A percentile compares a stretch with the other conserved stretches of the same genome.
phyloP scores from a whole-genome alignment of 371 early-diverging fungal genomes.

The Smittium culicis region DNA sequence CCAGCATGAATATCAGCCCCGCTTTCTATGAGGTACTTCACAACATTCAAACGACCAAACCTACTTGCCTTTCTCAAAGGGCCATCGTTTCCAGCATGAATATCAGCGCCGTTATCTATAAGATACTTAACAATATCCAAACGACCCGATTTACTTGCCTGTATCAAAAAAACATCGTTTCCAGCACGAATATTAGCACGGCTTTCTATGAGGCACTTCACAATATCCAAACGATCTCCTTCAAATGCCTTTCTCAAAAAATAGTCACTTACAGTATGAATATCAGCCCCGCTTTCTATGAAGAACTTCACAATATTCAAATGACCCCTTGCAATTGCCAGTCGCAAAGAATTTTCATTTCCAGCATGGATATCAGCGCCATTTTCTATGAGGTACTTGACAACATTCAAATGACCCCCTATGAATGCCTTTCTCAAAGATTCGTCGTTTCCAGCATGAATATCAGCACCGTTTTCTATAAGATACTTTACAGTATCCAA shows the following conservation, averaged over 20 bases:
- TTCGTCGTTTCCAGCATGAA: not conserved
- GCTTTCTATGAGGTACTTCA: constrained; percentile 13
- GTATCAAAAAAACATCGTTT: not conserved
- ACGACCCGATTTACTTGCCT: not conserved
- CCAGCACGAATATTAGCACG: not conserved
- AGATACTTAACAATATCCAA: constrained; percentile 1
- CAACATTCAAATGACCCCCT: constrained; percentile 10
- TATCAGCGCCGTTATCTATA: constrained; percentile 16
- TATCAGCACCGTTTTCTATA: not conserved
- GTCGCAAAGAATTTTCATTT: constrained; percentile 19
- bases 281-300: not conserved
- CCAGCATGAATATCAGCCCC: constrained; percentile 19
- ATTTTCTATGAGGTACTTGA: constrained; percentile 13
- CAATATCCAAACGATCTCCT: not conserved
- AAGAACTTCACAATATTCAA: not conserved
- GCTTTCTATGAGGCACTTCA: not conserved
- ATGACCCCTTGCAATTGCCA: constrained; percentile 19
- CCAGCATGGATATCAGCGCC: constrained; percentile 18
- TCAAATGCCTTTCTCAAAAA: not conserved
- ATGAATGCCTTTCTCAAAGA: not conserved
- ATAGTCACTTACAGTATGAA: not conserved
- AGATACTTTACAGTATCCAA: not conserved
- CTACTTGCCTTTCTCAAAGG: constrained; percentile 21
- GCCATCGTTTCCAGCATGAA: constrained; percentile 15
- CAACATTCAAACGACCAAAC: constrained; percentile 12